Base-by-base conservation (phyloP, 192 early-diverging fungal genomes). In the Umbelopsis sp. region DNA sequence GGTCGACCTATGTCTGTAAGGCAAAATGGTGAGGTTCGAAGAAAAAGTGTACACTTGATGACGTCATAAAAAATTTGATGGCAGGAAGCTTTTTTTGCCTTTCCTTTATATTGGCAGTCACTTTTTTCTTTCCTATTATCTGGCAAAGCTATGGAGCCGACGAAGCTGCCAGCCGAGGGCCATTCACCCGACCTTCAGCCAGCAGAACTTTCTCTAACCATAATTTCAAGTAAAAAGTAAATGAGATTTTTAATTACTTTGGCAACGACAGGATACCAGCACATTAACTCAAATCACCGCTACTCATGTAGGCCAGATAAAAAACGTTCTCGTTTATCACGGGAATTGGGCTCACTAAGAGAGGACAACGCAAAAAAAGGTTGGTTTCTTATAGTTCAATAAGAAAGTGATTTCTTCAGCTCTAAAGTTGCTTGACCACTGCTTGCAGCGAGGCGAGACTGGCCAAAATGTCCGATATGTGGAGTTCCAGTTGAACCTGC, bases 381-480 rank as follows among this genome's bases (percentile, higher is more conserved):
- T 62, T 41, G 17, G 0, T 62, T 34, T 1, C 14, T 16, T 14
- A 8, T 32, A 11, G 3, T 12, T 62, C 17, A n/a, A 2, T 34
- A 16, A 34, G 0, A 32, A 3, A 34, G n/a, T 62, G 31, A 62
- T 34, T 41, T 11, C 38, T 41, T 41, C 38, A 41, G 10, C 32
- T 62, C 47, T n/a, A 49, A n/a, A 20, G 56, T 34, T 62, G 8
- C 12, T 12, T 62, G 31, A 34, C 4, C 34, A 34, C 31, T 29
- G 11, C 20, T 31, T 24, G 21, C 50, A 81, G 79, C 74, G 24
- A 74, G 50, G 32, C 56, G 54, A 32, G 69, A 70, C 52, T 45
- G 53, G 12, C 69, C 80, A 44, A 82, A 84, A 65, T 86, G 85
- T 69, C 85, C 85, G 3, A 79, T 86, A 22, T 86, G 85, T 65